Base-by-base conservation (phyloP, 108 stramenopile genomes). In the Pseudonitzschia delicatissima region DNA sequence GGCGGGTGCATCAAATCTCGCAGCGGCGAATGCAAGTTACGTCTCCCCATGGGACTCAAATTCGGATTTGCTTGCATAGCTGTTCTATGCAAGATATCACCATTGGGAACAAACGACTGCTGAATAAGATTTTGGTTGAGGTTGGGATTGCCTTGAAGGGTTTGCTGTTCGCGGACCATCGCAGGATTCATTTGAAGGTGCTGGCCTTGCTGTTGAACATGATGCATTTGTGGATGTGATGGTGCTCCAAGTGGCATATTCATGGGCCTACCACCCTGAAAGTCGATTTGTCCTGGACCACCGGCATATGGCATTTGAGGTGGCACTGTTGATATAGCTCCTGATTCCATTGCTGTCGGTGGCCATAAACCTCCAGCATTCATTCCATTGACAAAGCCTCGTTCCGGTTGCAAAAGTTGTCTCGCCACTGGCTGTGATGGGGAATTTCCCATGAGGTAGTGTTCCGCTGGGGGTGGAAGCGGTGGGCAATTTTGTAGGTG, bases 391-490 rank as follows among this genome's bases (percentile, higher is more conserved):
- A 6, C 4, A 12, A 42, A 55, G 34, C n/a, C 36, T 31, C n/a
- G 9, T 17, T 50, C 51, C 9, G 42, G 61, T 8, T 33, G 45
- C 31, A 49, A 40, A 45, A 33, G 21, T 57, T 35, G 42, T 42
- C 29, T 57, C 34, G 28, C 33, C 29, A 42, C n/a, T 36, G 27
- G 28, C 31, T 55, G 52, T 62, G 67, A 36, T 67, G 45, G 44
- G 35, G 49, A 34, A 49, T 37, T 40, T 51, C 40, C 29, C 39
- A 57, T 32, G 26, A n/a, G 11, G 27, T 47, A 52, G n/a, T 45
- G 26, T 37, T 57, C 31, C n/a, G 25, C 29, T 26, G 45, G 39
- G 12, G 70, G 73, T 7, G 65, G 71, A 2, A 74, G 23, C 51
- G 72, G 18, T 17, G 67, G 66, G 2, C 66, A 59, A 18, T 61